Conservation (phyloP, 2,329 filamentous ascomycete species). For the Byssoonygena ceratinophila region DNA sequence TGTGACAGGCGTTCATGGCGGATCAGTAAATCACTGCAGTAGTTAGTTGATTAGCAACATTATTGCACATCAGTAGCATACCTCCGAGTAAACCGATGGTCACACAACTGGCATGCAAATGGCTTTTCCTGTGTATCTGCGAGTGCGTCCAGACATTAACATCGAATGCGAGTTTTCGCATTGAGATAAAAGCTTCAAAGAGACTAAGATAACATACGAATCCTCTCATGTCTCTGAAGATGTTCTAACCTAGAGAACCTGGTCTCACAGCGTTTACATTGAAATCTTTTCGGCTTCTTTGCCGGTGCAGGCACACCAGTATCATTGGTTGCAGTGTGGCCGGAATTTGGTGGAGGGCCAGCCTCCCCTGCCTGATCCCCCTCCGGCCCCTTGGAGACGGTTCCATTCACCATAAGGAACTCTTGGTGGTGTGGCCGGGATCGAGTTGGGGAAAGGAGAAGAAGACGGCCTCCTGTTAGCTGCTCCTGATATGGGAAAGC, state of each 20-base stretch:
- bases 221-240: constrained; percentile 41
- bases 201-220: constrained; percentile 8
- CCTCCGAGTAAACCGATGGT: constrained; percentile 40
- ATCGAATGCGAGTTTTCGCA: background rate
- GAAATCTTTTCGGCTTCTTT: constrained; percentile 11
- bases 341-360: constrained; percentile 1
- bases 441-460: background rate
- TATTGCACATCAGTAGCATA: no score
- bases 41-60: background rate
- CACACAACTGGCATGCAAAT: constrained; percentile 41
- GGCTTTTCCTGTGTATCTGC: constrained; percentile 42
- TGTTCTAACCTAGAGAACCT: constrained; percentile 41
- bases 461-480: no score
- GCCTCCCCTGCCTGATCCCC: constrained; percentile 2
- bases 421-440: background rate
- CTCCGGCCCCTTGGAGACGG: background rate
- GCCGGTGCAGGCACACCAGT: background rate
- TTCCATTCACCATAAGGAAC: constrained; percentile 9
- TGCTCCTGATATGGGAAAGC: background rate
- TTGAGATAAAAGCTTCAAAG: background rate
- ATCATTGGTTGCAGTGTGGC: constrained; percentile 5
- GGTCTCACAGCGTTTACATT: constrained; percentile 38
- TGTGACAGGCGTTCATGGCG: constrained; percentile 42
- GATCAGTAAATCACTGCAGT: constrained; percentile 36
- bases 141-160: background rate